Conservation (phyloP, 306 rosid species). For the Herpetospermum pedunculosum region DNA sequence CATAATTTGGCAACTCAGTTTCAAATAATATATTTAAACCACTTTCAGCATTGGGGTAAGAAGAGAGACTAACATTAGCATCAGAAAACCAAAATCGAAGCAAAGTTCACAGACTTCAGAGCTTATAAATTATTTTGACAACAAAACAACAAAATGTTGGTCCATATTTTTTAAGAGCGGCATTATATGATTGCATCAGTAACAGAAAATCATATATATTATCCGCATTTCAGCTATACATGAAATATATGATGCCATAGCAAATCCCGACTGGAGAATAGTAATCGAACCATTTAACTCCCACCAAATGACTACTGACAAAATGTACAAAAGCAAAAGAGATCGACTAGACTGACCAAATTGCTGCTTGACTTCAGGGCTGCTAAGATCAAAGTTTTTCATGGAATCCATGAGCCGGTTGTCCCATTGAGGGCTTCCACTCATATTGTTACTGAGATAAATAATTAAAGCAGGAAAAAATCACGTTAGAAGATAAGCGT, state of each 20-base stretch:
- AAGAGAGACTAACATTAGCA: not conserved
- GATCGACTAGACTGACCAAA: constrained; percentile 47
- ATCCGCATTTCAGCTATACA: not conserved
- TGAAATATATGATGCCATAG: not conserved
- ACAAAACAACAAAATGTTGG: not conserved
- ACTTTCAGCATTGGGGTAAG: not conserved
- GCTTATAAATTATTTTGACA: not conserved
- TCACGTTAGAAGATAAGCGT: not conserved
- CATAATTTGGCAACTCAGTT: not conserved
- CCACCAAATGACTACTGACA: not conserved
- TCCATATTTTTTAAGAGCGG: not conserved
- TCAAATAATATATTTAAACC: not conserved
- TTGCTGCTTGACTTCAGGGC: constrained; percentile 95
- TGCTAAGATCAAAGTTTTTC: constrained; percentile 85
- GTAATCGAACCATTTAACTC: not conserved
- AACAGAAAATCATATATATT: not conserved
- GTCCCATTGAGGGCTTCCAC: constrained; percentile 81
- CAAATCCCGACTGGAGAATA: not conserved
- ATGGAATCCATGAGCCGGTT: constrained; percentile 76
- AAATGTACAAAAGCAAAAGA: not conserved
- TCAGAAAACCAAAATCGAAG: not conserved
- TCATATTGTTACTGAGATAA: constrained; percentile 63
- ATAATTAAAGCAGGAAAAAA: not conserved
- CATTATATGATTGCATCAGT: not conserved
- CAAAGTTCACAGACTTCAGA: not conserved